Evolutionary conservation across 352 stramenopile genomes (phyloP).

Genomic region (Pythium periplocum): DNA sequence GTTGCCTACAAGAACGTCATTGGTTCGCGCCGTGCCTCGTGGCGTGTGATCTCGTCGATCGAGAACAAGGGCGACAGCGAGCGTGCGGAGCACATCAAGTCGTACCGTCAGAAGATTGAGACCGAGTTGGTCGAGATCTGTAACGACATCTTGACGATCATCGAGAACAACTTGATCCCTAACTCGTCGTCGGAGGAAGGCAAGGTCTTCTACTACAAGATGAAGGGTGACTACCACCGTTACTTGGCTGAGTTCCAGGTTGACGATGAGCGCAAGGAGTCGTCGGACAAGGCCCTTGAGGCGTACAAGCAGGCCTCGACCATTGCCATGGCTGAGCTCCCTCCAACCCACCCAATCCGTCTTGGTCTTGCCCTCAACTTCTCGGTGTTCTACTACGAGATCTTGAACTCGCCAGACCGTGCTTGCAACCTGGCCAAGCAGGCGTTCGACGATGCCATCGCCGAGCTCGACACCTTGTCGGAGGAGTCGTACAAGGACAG

Average conservation of each 20-base stretch:
- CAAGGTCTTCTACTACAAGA: constrained; percentile 99
- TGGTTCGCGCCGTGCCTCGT: constrained; percentile 95
- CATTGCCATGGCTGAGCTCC: constrained; percentile 94
- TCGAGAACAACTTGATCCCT: constrained; percentile 97
- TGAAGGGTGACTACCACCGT: constrained; percentile 99
- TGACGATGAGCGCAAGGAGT: constrained; percentile 93
- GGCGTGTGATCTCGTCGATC: constrained; percentile 98
- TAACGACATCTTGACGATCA: constrained; percentile 97
- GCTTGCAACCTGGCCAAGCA: constrained; percentile 94
- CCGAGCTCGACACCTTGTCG: constrained; percentile 98
- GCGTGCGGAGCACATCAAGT: constrained; percentile 74
- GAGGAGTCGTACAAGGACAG: constrained; percentile 99
- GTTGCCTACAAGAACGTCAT: constrained; percentile 98
- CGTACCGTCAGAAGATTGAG: constrained; percentile 97
- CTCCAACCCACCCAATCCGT: constrained; percentile 98
- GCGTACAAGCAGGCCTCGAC: constrained; percentile 78
- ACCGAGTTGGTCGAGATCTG: constrained; percentile 96
- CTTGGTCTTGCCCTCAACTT: constrained; percentile 99
- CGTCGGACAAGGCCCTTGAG: constrained; percentile 79
- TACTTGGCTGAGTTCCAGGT: constrained; percentile 99
- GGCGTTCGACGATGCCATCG: constrained; percentile 99
- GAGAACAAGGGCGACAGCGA: constrained; percentile 97
- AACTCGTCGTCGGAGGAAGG: constrained; percentile 96
- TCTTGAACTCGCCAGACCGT: constrained; percentile 94
- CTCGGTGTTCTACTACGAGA: constrained; percentile 99